These are phyloP conservation scores for Tricholoma terreum DNA, from an alignment of 768 basidiomycete species.

Conservation along the genomic window DNA sequence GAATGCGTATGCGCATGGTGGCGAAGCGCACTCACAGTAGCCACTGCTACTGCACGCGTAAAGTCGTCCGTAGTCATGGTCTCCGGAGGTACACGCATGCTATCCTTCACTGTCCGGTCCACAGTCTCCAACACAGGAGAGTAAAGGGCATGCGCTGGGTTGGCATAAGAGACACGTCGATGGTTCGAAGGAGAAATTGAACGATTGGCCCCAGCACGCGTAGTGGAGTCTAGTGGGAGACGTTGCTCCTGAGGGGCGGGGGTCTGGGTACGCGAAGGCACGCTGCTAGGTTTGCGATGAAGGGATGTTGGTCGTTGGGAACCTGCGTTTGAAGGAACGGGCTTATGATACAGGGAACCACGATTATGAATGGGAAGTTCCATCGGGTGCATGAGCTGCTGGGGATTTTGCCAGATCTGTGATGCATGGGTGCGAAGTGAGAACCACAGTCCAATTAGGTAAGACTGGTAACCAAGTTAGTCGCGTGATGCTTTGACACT, in stretches of 20 bases:
- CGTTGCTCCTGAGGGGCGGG: conserved; percentile 20
- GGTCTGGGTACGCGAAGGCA: conserved; percentile 13
- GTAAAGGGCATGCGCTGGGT: conserved; percentile 34
- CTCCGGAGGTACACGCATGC: conserved; percentile 59
- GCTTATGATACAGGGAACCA: conserved; percentile 62
- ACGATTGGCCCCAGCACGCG: conserved; percentile 5
- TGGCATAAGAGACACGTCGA: conserved; percentile 58
- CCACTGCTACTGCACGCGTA: conserved; percentile 89
- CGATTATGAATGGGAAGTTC: conserved; percentile 59
- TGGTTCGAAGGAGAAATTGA: conserved; percentile 42
- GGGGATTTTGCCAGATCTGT: conserved; percentile 99
- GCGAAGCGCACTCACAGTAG: conserved; percentile 86
- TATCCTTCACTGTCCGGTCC: conserved; percentile 69
- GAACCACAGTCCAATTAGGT: conserved; percentile 97
- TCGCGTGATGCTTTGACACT: conserved; percentile 10
- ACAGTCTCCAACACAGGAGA: conserved; percentile 77
- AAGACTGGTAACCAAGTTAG: conserved; percentile 57
- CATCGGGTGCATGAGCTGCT: conserved; percentile 66
- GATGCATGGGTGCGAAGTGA: conserved; percentile 96
- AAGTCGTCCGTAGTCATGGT: conserved; percentile 84
- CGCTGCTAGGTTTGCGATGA: conserved; percentile 44
- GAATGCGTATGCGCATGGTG: conserved; percentile 62
- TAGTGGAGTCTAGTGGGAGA: conserved; percentile 8
- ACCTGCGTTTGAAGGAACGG: conserved; percentile 34
- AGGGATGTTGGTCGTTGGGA: conserved; percentile 29